These are phyloP conservation scores for Tolypocladium amazonense DNA, from an alignment of 2,329 filamentous ascomycete species.

Conservation along the genomic window DNA sequence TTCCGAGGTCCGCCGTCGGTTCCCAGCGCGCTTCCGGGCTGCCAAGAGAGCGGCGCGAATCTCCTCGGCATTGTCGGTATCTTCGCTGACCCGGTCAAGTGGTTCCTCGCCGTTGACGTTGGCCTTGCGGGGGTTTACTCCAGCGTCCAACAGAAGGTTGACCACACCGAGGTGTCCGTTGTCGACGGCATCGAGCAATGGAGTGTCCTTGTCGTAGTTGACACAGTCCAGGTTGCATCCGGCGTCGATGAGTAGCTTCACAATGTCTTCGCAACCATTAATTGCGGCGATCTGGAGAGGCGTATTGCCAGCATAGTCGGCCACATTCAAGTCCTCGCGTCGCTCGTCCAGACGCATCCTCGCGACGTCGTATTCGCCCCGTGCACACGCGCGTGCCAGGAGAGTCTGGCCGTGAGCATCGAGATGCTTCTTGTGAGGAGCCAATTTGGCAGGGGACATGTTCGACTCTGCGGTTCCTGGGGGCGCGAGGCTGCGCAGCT, in stretches of 20 bases:
- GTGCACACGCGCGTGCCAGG: constrained; percentile 80
- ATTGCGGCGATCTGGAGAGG: constrained; percentile 88
- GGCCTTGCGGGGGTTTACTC: constrained; percentile 82
- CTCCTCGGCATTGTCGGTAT: constrained; percentile 67
- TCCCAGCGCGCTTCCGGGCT: constrained; percentile 44
- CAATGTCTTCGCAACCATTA: constrained; percentile 77
- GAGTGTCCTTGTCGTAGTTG: constrained; percentile 80
- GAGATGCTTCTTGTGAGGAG: constrained; percentile 71
- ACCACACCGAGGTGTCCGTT: constrained; percentile 89
- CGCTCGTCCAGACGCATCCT: constrained; percentile 66
- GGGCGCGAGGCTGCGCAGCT: constrained; percentile 43
- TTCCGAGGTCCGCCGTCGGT: constrained; percentile 45
- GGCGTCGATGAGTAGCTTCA: constrained; percentile 73
- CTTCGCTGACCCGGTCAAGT: constrained; percentile 67
- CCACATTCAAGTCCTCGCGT: constrained; percentile 77
- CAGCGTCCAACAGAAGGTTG: constrained; percentile 69
- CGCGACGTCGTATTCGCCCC: constrained; percentile 70
- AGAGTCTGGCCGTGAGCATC: constrained; percentile 89
- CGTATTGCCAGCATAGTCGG: constrained; percentile 93
- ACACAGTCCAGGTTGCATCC: constrained; percentile 75
- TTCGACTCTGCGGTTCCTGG: constrained; percentile 47
- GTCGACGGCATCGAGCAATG: constrained; percentile 89
- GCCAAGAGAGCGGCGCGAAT: constrained; percentile 61
- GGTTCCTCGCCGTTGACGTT: constrained; percentile 92
- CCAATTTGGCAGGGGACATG: constrained; percentile 58